A percentile compares a stretch with the other conserved stretches of the same genome.
Conservation (phyloP, 495 filamentous ascomycete species). For the Evansstolkia leycettana region DNA sequence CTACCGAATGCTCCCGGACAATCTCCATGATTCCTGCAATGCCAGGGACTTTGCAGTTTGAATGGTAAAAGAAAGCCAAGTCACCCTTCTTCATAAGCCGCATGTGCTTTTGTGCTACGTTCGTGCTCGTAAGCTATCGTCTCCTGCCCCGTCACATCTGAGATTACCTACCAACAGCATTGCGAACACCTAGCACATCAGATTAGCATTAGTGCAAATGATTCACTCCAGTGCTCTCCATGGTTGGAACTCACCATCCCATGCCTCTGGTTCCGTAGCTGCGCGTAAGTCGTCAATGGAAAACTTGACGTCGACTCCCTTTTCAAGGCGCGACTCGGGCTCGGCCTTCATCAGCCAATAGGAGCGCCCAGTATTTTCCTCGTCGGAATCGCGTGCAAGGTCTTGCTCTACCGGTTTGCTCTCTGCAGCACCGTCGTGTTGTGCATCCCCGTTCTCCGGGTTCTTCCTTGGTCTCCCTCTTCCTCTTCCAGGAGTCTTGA, state of each 20-base stretch:
- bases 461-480: slow-evolving; percentile 1
- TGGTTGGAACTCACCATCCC: slow-evolving; percentile 53
- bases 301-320: slow-evolving; percentile 78
- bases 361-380: slow-evolving; percentile 12
- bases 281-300: slow-evolving; percentile 82
- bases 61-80: slow-evolving; percentile 93
- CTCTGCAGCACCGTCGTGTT: slow-evolving; percentile 1
- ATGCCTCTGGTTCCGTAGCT: slow-evolving; percentile 63
- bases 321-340: slow-evolving; percentile 75
- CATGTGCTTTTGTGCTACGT: slow-evolving; percentile 69
- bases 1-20: slow-evolving; percentile 65
- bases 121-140: slow-evolving; percentile 7
- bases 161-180: slow-evolving; percentile 33
- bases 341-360: slow-evolving; percentile 98
- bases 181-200: slow-evolving; percentile 39
- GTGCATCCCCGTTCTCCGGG: slow-evolving; percentile 4
- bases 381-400: slow-evolving; percentile 5
- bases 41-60: slow-evolving; percentile 82
- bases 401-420: slow-evolving; percentile 6
- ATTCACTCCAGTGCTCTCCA: neutral
- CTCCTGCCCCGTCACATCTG: too few species aligned
- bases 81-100: slow-evolving; percentile 85
- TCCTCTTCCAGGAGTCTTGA: neutral
- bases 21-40: slow-evolving; percentile 93
- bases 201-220: slow-evolving; percentile 13